Conservation (phyloP, 495 filamentous ascomycete species). For the Tuber borchii region DNA sequence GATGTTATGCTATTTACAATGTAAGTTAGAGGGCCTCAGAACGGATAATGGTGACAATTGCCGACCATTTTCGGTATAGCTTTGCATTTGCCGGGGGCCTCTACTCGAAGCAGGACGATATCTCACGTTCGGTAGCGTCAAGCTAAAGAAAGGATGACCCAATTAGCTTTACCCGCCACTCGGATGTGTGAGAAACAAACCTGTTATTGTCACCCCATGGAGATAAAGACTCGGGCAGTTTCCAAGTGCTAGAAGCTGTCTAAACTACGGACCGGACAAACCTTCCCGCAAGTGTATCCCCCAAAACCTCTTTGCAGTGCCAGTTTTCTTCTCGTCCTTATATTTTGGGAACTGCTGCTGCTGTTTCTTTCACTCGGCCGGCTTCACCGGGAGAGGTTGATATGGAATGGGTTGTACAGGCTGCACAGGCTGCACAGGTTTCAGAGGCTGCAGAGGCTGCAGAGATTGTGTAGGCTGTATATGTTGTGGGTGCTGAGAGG, state of each 20-base stretch:
- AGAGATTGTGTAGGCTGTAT: neutral
- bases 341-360: constrained; percentile 15
- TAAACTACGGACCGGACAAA: constrained; percentile 43
- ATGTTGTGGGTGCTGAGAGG: neutral
- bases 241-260: constrained; percentile 42
- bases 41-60: neutral
- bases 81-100: constrained; percentile 43
- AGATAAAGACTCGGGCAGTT: constrained; percentile 43
- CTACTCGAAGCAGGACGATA: constrained; percentile 43
- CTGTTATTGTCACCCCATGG: constrained; percentile 46
- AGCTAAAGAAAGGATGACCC: constrained; percentile 20
- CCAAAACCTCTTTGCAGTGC: constrained; percentile 43
- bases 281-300: constrained; percentile 44
- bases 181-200: neutral
- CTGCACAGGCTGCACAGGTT: neutral
- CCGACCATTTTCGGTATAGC: constrained; percentile 20
- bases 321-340: constrained; percentile 43
- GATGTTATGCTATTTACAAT: constrained; percentile 44
- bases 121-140: constrained; percentile 46
- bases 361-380: neutral
- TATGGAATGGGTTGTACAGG: constrained; percentile 2
- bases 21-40: constrained; percentile 1
- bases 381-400: constrained; percentile 10
- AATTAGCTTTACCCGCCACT: neutral
- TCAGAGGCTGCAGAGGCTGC: neutral